These are phyloP conservation scores for Russula sp. DNA, from an alignment of 768 basidiomycete genomes.

Conservation along the genomic window DNA sequence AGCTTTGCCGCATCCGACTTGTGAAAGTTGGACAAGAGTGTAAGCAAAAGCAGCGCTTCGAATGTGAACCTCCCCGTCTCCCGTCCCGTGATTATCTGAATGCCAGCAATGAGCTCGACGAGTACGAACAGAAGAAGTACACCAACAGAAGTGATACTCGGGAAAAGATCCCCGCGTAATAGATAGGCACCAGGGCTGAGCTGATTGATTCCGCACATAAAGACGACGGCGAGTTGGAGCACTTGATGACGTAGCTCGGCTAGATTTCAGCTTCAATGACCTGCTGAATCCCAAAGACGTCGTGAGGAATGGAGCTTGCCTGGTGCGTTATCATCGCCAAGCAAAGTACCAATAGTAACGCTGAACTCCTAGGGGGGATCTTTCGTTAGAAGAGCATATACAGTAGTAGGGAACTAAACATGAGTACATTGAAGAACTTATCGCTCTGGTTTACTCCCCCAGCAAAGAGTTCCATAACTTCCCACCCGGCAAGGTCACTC, in stretches of 20 bases:
- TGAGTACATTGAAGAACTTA: conserved; percentile 51
- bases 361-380: conserved; percentile 46
- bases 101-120: not conserved
- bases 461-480: conserved; percentile 67
- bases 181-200: conserved; percentile 73
- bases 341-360: conserved; percentile 44
- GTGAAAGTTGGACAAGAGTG: conserved; percentile 66
- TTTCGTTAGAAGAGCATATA: not conserved
- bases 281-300: not conserved
- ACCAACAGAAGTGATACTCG: conserved; percentile 50
- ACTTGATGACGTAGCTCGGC: conserved; percentile 50
- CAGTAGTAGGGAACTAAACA: not conserved
- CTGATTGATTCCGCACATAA: conserved; percentile 56
- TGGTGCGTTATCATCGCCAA: conserved; percentile 47
- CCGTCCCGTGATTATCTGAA: conserved; percentile 54
- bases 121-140: not conserved
- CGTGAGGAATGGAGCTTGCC: conserved; percentile 36
- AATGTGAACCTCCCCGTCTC: conserved; percentile 56
- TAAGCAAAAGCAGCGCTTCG: conserved; percentile 58
- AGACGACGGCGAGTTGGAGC: conserved; percentile 56
- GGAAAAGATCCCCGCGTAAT: conserved; percentile 58
- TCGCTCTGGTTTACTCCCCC: conserved; percentile 60
- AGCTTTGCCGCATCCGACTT: conserved; percentile 67
- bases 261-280: conserved; percentile 36
- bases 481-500: conserved; percentile 58